phyloP scores from a whole-genome alignment of 441 rosid species.

The Arabidopsis hybrid region DNA sequence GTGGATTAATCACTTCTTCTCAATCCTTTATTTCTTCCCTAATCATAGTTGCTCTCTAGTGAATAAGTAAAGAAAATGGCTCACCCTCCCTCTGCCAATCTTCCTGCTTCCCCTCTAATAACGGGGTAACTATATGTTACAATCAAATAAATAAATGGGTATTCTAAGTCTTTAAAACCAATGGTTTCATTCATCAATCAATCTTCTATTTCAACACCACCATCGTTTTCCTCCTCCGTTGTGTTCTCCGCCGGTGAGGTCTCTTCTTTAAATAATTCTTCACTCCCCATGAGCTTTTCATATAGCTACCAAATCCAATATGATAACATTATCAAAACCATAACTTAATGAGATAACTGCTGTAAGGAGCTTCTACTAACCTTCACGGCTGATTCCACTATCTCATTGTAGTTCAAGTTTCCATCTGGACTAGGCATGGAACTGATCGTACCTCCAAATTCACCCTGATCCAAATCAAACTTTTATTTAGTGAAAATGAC shows the following conservation, averaged over 20 bases:
- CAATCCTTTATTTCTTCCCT: too few relatives aligned
- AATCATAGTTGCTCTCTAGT: too few relatives aligned
- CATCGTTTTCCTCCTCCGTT: constrained; percentile 17
- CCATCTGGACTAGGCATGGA: constrained; percentile 75
- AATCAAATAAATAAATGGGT: not conserved
- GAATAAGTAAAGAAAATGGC: too few relatives aligned
- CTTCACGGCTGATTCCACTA: constrained; percentile 58
- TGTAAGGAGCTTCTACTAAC: constrained; percentile 42
- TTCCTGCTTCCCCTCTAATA: too few relatives aligned
- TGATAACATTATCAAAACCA: constrained; percentile 11
- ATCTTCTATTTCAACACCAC: constrained; percentile 21
- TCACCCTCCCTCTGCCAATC: too few relatives aligned
- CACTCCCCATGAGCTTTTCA: constrained; percentile 38
- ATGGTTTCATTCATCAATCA: not conserved
- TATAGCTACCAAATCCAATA: constrained; percentile 36
- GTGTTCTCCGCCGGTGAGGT: constrained; percentile 15
- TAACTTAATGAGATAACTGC: not conserved
- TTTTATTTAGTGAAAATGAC: constrained; percentile 4
- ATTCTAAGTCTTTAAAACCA: not conserved
- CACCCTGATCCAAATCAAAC: constrained; percentile 56
- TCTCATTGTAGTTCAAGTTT: constrained; percentile 62
- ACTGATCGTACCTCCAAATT: constrained; percentile 54
- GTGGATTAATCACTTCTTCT: too few relatives aligned
- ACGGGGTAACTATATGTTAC: not conserved
- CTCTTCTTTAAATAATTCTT: constrained; percentile 41